Evolutionary conservation across 305 asterid species (phyloP).

Genomic region (Fraxinus sp.): DNA sequence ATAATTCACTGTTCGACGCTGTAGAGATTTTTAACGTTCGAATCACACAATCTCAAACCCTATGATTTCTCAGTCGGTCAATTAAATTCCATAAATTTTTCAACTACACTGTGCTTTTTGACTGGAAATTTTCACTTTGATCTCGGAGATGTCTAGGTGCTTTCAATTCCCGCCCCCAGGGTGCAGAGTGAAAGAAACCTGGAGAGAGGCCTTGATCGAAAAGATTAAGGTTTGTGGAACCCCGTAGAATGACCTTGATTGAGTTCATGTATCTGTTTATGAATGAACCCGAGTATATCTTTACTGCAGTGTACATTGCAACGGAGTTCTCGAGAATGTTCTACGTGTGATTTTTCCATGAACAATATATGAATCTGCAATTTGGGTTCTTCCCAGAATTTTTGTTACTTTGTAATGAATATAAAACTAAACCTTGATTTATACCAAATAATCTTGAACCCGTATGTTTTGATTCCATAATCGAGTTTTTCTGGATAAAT

Average conservation of each 20-base stretch:
- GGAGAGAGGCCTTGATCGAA: slow-evolving; percentile 64
- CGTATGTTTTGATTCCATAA: not conserved
- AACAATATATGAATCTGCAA: not conserved
- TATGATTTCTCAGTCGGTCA: not conserved
- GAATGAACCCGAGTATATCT: slow-evolving; percentile 10
- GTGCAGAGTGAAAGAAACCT: slow-evolving; percentile 36
- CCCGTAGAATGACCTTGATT: slow-evolving; percentile 33
- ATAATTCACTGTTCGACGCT: not conserved
- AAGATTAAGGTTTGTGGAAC: slow-evolving; percentile 78
- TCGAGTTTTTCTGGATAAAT: not conserved
- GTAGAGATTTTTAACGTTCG: not conserved
- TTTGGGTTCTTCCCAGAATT: not conserved
- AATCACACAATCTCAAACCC: not conserved
- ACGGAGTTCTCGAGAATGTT: not conserved
- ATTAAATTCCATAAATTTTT: not conserved
- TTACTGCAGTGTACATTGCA: slow-evolving; percentile 5
- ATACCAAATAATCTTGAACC: not conserved
- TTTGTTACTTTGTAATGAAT: not conserved
- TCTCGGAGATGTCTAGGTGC: slow-evolving; percentile 63
- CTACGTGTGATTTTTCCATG: not conserved
- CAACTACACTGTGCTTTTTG: not conserved
- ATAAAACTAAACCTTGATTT: too few species aligned
- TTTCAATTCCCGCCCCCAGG: slow-evolving; percentile 77
- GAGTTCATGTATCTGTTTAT: slow-evolving; percentile 24
- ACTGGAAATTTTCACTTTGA: slow-evolving; percentile 22